Percentiles rank a stretch among this genome's conserved stretches.
Conservation (phyloP, 176 grass and related monocot species). For the Guadua angustifolia region DNA sequence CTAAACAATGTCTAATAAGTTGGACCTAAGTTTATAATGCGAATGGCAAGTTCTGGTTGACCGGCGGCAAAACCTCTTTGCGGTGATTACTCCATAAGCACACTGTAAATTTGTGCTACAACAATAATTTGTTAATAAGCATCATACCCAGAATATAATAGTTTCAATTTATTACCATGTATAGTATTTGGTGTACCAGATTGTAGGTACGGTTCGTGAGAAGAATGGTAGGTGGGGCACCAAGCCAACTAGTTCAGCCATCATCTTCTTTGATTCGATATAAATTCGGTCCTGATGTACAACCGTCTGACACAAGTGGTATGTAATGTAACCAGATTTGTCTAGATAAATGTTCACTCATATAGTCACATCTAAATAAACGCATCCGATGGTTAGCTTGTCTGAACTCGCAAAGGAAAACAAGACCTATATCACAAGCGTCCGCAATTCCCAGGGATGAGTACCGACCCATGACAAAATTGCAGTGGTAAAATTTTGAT, state of each 20-base stretch:
- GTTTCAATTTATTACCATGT: neutral
- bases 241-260: neutral
- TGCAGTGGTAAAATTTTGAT: neutral
- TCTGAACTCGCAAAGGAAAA: constrained; percentile 36
- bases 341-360: neutral
- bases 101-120: neutral
- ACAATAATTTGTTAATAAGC: neutral
- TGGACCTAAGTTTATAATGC: neutral
- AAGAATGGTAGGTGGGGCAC: neutral
- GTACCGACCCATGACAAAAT: constrained; percentile 30
- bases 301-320: neutral
- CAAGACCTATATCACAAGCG: constrained; percentile 18
- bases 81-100: neutral
- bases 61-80: too few species aligned
- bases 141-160: neutral
- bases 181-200: neutral
- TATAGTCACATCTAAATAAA: neutral
- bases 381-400: constrained; percentile 30
- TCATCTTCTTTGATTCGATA: neutral
- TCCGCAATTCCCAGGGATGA: constrained; percentile 4
- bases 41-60: neutral
- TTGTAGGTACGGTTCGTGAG: neutral
- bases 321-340: neutral
- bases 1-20: neutral
- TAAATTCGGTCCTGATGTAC: neutral